Conservation (phyloP, 495 filamentous ascomycete genomes). For the Penicillium turbatum region DNA sequence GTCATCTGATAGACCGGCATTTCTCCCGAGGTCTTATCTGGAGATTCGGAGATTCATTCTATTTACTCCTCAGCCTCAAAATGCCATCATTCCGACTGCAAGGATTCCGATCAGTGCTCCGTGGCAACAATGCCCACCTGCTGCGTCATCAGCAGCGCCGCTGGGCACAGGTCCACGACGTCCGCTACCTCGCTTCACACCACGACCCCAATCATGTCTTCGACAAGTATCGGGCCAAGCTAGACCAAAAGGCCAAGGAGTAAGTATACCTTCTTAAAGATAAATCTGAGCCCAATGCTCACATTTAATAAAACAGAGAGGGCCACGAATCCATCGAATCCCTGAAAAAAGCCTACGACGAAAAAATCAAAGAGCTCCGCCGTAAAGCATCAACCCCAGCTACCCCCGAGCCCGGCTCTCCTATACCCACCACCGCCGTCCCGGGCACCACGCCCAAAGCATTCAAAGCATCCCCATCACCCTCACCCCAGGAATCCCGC, state of each 20-base stretch:
- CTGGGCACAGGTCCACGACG: slow-evolving; percentile 89
- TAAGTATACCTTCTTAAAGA: slow-evolving; percentile 31
- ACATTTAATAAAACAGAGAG: slow-evolving; percentile 47
- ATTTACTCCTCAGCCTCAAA: slow-evolving; percentile 1
- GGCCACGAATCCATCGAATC: slow-evolving; percentile 70
- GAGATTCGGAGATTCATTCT: slow-evolving; percentile 1
- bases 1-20: slow-evolving; percentile 4
- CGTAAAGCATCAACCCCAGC: slow-evolving; percentile 56
- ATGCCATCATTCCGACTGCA: slow-evolving; percentile 36
- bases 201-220: slow-evolving; percentile 57
- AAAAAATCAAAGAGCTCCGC: slow-evolving; percentile 67
- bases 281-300: not conserved
- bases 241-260: slow-evolving; percentile 77
- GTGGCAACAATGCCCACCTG: slow-evolving; percentile 25
- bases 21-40: slow-evolving; percentile 1
- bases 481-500: slow-evolving; percentile 28
- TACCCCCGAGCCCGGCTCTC: slow-evolving; percentile 43
- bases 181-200: slow-evolving; percentile 78
- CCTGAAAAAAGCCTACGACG: slow-evolving; percentile 75
- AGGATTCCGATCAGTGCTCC: slow-evolving; percentile 29
- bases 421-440: slow-evolving; percentile 7
- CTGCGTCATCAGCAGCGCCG: slow-evolving; percentile 59
- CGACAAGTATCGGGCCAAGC: slow-evolving; percentile 84
- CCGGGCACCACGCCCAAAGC: slow-evolving; percentile 23
- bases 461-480: slow-evolving; percentile 31